A percentile compares a stretch with the other conserved stretches of the same genome.
phyloP scores from a whole-genome alignment of 345 rosid species.

The Moricandia arvensis region DNA sequence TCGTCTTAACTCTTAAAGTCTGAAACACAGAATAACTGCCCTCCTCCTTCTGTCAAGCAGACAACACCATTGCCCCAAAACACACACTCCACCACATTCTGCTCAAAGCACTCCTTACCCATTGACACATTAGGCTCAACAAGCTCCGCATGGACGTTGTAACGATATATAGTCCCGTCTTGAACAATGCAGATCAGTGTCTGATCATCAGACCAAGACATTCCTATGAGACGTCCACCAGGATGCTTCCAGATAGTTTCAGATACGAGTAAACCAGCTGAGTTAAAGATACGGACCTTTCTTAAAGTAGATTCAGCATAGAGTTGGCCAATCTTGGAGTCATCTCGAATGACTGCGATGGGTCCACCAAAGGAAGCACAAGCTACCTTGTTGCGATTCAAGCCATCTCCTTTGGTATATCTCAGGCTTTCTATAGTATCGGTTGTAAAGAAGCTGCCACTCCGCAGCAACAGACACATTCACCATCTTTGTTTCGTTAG shows the following conservation, averaged over 20 bases:
- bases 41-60: slow-evolving; percentile 85
- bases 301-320: slow-evolving; percentile 91
- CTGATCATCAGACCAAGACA: slow-evolving; percentile 95
- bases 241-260: slow-evolving; percentile 95
- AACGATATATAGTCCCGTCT: slow-evolving; percentile 89
- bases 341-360: slow-evolving; percentile 90
- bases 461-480: slow-evolving; percentile 65
- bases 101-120: slow-evolving; percentile 56
- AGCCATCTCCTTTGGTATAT: slow-evolving; percentile 80
- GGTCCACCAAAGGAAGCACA: slow-evolving; percentile 95
- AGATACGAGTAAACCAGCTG: slow-evolving; percentile 71
- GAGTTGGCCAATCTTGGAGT: slow-evolving; percentile 96
- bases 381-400: slow-evolving; percentile 88
- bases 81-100: slow-evolving; percentile 82
- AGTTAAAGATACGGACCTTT: slow-evolving; percentile 85
- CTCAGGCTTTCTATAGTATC: slow-evolving; percentile 90
- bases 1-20: slow-evolving; percentile 52
- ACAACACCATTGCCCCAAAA: slow-evolving; percentile 93
- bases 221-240: slow-evolving; percentile 83
- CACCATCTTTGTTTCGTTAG: too few species aligned
- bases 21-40: slow-evolving; percentile 56
- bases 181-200: slow-evolving; percentile 76
- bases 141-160: slow-evolving; percentile 69
- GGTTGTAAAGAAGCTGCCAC: slow-evolving; percentile 86
- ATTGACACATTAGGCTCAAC: slow-evolving; percentile 68